Base-by-base conservation (phyloP, 179 eudicot genomes). In the Nepenthes alata region DNA sequence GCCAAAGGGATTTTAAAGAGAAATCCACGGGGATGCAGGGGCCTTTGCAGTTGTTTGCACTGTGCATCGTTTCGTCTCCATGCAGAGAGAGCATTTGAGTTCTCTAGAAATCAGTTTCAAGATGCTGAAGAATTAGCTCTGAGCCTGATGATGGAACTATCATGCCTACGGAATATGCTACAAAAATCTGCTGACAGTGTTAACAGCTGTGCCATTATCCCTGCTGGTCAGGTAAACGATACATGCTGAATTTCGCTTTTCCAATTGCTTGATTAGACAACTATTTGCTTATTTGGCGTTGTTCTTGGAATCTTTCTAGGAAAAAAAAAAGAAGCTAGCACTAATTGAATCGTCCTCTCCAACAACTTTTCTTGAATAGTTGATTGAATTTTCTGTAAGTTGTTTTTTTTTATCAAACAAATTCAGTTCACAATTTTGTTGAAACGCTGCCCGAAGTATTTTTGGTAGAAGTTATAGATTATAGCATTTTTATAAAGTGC, bases 61-160 rank as follows among this genome's bases (percentile, higher is more conserved):
- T 89, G 96, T 72, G 57, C 83, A 61, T 78, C 94, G 6, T 89
- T 82, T 62, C 88, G 94, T 37, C 80, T 89, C 35, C 80, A 89
- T 66, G 94, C 96, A 56, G 88, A 81, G 49, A 82, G 80, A 65
- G 83, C 96, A 25, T 83, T 83, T 72, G 90, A 84, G 61, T 89
- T 86, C 78, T 83, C 94, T 11, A 77, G 72, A 66, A 83, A 82
- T 69, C 96, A 86, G 74, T 61, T 82, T 77, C 82, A 73, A 37
- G 94, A 86, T 78, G 76, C 94, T 35, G 86, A 83, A 72, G 88
- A 86, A 70, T 67, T 89, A 57, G 82, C 81, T 50, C 55, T 57
- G 35, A 73, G 76, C 44, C 74, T 89, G 71, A 74, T 77, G 62
- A 79, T 74, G 59, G 94, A 89, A 72, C 44, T 86, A 35, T 67